Evolutionary conservation across 2,329 filamentous ascomycete species (phyloP).

Genomic region (Curvularia verruculosa): DNA sequence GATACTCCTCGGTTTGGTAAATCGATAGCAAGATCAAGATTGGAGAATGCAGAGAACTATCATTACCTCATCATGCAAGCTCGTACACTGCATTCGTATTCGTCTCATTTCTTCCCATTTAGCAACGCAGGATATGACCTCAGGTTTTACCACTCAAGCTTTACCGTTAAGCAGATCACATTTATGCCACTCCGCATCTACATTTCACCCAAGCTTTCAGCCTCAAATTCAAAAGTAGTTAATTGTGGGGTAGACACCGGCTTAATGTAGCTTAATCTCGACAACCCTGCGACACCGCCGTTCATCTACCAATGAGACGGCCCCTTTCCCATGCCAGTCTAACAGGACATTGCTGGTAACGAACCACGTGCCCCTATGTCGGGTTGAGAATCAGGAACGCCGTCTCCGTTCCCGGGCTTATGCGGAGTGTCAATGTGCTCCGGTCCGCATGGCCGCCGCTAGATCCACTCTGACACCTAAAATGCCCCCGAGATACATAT

Average conservation of each 20-base stretch:
- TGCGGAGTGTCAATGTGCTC: constrained; percentile 21
- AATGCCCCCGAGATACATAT: constrained; percentile 41
- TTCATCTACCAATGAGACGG: constrained; percentile 4
- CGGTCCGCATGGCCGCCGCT: constrained; percentile 47
- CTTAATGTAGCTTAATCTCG: constrained; percentile 25
- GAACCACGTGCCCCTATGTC: constrained; percentile 10
- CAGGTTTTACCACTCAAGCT: neutral
- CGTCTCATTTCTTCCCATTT: neutral
- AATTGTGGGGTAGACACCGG: constrained; percentile 17
- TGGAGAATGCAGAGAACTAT: neutral
- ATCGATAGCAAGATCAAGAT: neutral
- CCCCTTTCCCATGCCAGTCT: neutral
- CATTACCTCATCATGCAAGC: no score
- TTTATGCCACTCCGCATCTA: neutral
- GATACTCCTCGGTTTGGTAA: neutral
- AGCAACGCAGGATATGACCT: neutral
- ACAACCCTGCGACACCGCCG: constrained; percentile 7
- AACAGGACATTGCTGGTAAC: neutral
- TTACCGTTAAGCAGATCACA: neutral
- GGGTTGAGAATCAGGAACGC: constrained; percentile 9
- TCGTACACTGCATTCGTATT: neutral
- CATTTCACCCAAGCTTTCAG: constrained; percentile 8
- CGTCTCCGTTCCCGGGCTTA: constrained; percentile 6
- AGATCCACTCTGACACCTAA: constrained; percentile 24
- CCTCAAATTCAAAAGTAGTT: neutral